A percentile compares a stretch with the other conserved stretches of the same genome.
These are phyloP conservation scores for Coemansia sp. DNA, from an alignment of 371 early-diverging fungal species.

Conservation along the genomic window DNA sequence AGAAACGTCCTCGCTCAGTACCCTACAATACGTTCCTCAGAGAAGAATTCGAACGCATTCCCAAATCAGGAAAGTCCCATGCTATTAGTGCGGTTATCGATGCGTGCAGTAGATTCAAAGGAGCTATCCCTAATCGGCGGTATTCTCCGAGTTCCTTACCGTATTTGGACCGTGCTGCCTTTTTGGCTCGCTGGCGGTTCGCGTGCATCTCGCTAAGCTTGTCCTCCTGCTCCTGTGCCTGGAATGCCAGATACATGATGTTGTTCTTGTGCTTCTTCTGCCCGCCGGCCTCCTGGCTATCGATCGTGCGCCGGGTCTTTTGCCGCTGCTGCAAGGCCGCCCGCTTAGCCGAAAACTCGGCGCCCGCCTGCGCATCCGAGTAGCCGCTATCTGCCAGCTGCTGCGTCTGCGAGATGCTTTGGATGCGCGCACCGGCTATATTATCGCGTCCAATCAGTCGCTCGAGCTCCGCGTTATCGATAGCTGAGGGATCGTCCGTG, in stretches of 20 bases:
- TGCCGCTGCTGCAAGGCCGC: conserved; percentile 15
- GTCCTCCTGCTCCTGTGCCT: conserved; percentile 67
- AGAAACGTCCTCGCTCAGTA: conserved; percentile 5
- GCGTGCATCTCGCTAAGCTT: conserved; percentile 68
- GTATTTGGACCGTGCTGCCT: conserved; percentile 71
- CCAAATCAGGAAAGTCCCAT: neutral
- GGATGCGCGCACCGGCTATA: conserved; percentile 5
- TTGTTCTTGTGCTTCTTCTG: conserved; percentile 73
- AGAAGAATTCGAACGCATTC: neutral
- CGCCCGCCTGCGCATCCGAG: conserved; percentile 28
- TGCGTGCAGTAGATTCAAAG: too few relatives aligned
- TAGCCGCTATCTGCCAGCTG: conserved; percentile 30
- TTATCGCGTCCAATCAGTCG: conserved; percentile 30
- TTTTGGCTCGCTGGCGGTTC: conserved; percentile 60
- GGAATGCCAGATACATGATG: conserved; percentile 73
- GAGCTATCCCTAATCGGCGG: conserved; percentile 1
- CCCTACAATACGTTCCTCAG: conserved; percentile 5
- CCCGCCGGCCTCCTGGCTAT: conserved; percentile 20
- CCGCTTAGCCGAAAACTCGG: conserved; percentile 17
- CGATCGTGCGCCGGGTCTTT: conserved; percentile 19
- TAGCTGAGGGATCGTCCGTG: conserved; percentile 13
- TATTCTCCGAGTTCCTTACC: conserved; percentile 48
- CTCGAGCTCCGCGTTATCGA: conserved; percentile 18
- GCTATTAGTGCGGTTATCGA: too few relatives aligned
- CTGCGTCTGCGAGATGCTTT: conserved; percentile 12